phyloP scores from a whole-genome alignment of 306 rosid species.

The Cicer cuneatum region DNA sequence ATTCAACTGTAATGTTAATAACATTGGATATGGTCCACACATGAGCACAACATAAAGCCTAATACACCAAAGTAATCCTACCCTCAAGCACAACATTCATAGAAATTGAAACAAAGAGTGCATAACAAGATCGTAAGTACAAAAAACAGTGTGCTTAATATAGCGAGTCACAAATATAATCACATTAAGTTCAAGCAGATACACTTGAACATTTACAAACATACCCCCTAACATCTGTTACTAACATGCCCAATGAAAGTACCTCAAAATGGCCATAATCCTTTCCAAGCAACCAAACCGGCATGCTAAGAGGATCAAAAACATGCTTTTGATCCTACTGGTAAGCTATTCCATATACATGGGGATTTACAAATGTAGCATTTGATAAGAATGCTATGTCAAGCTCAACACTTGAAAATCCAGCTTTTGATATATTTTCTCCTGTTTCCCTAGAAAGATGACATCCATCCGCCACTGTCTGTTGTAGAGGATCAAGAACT shows the following conservation, averaged over 20 bases:
- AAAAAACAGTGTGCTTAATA: background rate
- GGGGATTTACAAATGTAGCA: slow-evolving; percentile 64
- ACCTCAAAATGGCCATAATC: slow-evolving; percentile 31
- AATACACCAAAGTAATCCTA: slow-evolving; percentile 22
- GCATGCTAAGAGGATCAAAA: slow-evolving; percentile 23
- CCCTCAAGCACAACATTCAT: background rate
- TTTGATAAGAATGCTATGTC: slow-evolving; percentile 55
- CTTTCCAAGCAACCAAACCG: slow-evolving; percentile 17
- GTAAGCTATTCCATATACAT: slow-evolving; percentile 70
- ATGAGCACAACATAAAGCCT: background rate
- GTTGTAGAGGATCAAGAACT: slow-evolving; percentile 80
- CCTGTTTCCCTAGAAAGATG: slow-evolving; percentile 79
- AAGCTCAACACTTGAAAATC: slow-evolving; percentile 70
- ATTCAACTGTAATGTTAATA: background rate
- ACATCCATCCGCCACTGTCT: slow-evolving; percentile 72
- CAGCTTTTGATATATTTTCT: slow-evolving; percentile 58
- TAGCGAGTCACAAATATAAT: slow-evolving; percentile 4
- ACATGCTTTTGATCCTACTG: slow-evolving; percentile 48
- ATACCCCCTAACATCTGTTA: background rate
- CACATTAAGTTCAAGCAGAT: slow-evolving; percentile 13
- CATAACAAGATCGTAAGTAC: slow-evolving; percentile 14
- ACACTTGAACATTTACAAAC: slow-evolving; percentile 25
- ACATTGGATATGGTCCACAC: background rate
- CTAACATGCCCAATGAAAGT: background rate
- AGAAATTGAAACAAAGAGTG: slow-evolving; percentile 15